Percentiles rank a stretch among this genome's conserved stretches.
Evolutionary conservation across 371 early-diverging fungal species (phyloP).

Genomic region (Rhizopus sp.): DNA sequence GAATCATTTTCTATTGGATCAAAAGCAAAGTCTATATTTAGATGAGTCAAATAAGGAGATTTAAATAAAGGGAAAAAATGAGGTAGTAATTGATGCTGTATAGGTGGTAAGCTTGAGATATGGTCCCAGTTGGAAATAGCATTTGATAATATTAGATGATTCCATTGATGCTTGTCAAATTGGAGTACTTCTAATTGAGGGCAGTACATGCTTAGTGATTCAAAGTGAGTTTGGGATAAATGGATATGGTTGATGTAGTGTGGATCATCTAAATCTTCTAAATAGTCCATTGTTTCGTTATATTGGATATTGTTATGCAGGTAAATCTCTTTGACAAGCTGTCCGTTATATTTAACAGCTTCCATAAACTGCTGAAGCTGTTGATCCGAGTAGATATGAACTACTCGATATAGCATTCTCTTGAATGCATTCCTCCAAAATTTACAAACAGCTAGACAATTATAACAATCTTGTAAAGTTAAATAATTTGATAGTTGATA

Average conservation of each 20-base stretch:
- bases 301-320: neutral
- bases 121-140: conserved; percentile 1
- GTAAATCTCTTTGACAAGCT: conserved; percentile 6
- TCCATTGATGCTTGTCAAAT: conserved; percentile 21
- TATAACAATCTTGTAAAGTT: conserved; percentile 7
- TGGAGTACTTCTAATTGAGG: conserved; percentile 16
- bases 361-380: conserved; percentile 9
- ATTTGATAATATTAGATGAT: neutral
- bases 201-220: conserved; percentile 10
- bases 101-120: conserved; percentile 9
- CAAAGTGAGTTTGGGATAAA: conserved; percentile 15
- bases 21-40: conserved; percentile 7
- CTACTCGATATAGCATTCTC: conserved; percentile 8
- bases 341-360: neutral
- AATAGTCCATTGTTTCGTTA: conserved; percentile 2
- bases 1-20: neutral
- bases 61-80: neutral
- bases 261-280: neutral
- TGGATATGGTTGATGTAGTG: neutral
- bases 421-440: conserved; percentile 18
- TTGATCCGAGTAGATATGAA: conserved; percentile 7
- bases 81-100: conserved; percentile 1
- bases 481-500: conserved; percentile 12
- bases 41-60: conserved; percentile 2
- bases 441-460: conserved; percentile 10